phyloP scores from a whole-genome alignment of 2,329 filamentous ascomycete genomes.

The Neurospora sp. region DNA sequence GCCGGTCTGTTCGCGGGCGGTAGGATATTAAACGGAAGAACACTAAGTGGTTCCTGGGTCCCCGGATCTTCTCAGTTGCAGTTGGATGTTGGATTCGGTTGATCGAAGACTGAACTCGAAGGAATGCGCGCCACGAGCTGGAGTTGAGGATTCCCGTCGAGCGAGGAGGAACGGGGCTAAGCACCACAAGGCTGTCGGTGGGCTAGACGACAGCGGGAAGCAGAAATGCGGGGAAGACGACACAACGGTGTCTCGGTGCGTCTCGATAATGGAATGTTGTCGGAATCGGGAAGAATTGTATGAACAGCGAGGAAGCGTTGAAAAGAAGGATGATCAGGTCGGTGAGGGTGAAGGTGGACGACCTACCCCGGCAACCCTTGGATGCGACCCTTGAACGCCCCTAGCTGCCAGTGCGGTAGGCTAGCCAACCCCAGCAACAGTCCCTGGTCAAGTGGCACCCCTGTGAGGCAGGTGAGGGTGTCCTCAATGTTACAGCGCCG shows the following conservation, averaged over 20 bases:
- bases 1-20: background rate
- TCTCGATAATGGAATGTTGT: background rate
- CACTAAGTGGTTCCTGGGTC: background rate
- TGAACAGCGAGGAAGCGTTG: background rate
- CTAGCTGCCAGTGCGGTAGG: background rate
- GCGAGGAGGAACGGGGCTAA: background rate
- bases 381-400: background rate
- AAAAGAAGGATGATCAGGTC: background rate
- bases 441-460: background rate
- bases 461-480: background rate
- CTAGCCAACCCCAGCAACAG: background rate
- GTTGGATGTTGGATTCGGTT: background rate
- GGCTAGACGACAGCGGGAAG: background rate
- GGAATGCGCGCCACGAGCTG: background rate
- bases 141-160: background rate
- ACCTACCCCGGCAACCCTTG: background rate
- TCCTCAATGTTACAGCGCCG: background rate
- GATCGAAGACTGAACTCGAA: background rate
- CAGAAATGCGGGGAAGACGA: background rate
- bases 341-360: background rate
- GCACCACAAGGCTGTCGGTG: background rate
- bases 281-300: background rate
- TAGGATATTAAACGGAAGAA: background rate
- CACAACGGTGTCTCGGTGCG: background rate
- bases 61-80: background rate